These are phyloP conservation scores for Perkinsela sp. DNA, from an alignment of 208 protist genomes.

Conservation along the genomic window DNA sequence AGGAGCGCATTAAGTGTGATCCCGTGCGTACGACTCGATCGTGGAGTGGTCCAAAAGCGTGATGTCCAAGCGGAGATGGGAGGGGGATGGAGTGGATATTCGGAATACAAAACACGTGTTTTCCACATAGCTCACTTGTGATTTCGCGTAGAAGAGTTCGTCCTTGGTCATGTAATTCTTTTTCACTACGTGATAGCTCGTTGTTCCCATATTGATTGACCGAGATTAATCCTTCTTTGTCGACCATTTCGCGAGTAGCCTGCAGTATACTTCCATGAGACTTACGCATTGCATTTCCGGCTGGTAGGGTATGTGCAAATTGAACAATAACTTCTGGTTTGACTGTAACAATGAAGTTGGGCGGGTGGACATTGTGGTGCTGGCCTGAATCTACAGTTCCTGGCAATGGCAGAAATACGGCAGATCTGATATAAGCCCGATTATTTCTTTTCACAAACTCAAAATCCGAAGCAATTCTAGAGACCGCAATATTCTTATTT, in stretches of 20 bases:
- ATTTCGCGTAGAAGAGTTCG: background rate
- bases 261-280: background rate
- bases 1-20: background rate
- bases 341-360: background rate
- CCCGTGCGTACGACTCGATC: background rate
- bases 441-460: background rate
- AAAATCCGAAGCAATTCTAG: background rate
- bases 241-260: too few species aligned
- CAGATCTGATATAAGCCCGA: background rate
- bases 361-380: too few species aligned
- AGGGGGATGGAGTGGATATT: background rate
- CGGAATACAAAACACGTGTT: background rate
- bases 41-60: background rate
- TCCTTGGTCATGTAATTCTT: background rate
- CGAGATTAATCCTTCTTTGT: too few species aligned
- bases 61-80: background rate
- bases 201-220: too few species aligned
- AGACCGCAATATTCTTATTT: too few species aligned
- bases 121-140: background rate
- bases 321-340: background rate
- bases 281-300: background rate
- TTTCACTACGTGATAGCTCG: background rate
- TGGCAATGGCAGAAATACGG: background rate
- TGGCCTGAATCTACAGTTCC: background rate
- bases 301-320: background rate